These are phyloP conservation scores for Paraphaeosphaeria minitans DNA, from an alignment of 2,329 filamentous ascomycete genomes.

Conservation along the genomic window DNA sequence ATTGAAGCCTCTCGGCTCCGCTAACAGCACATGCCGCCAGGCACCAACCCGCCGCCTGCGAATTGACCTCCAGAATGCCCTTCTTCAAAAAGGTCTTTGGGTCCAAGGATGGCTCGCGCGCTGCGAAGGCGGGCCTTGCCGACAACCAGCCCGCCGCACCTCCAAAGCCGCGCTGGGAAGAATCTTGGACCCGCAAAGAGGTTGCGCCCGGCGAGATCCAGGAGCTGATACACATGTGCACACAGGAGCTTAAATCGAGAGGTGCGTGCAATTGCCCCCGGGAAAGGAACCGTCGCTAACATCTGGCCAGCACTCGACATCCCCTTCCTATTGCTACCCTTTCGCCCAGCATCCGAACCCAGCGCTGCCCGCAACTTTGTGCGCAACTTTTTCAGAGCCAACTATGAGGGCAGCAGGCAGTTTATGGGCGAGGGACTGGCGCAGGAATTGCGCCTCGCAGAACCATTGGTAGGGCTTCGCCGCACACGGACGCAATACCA, in stretches of 20 bases:
- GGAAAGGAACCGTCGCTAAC: slow-evolving; percentile 21
- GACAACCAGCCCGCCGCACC: slow-evolving; percentile 47
- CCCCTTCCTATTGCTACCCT: slow-evolving; percentile 91
- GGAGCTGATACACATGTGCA: slow-evolving; percentile 83
- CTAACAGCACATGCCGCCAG: slow-evolving; percentile 28
- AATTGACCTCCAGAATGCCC: slow-evolving; percentile 34
- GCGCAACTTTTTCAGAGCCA: slow-evolving; percentile 84
- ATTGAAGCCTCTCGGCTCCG: slow-evolving; percentile 18
- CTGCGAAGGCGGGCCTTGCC: slow-evolving; percentile 35
- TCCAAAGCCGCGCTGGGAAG: slow-evolving; percentile 79
- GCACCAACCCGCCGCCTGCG: slow-evolving; percentile 24
- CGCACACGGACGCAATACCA: slow-evolving; percentile 7
- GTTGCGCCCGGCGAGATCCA: slow-evolving; percentile 90
- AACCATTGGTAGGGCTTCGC: slow-evolving; percentile 76
- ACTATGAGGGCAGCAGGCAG: slow-evolving; percentile 61
- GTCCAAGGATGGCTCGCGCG: slow-evolving; percentile 41
- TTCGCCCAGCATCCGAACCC: slow-evolving; percentile 89
- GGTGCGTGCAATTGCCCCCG: slow-evolving; percentile 61
- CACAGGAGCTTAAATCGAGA: slow-evolving; percentile 89
- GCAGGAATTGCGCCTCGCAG: slow-evolving; percentile 89
- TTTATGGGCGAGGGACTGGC: slow-evolving; percentile 71
- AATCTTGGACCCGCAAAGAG: slow-evolving; percentile 81
- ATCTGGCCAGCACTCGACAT: slow-evolving; percentile 74
- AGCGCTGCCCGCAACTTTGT: slow-evolving; percentile 91
- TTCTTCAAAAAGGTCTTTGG: slow-evolving; percentile 49